Conservation (phyloP, 2,329 filamentous ascomycete genomes). For the Thermothelomyces thermophilus region DNA sequence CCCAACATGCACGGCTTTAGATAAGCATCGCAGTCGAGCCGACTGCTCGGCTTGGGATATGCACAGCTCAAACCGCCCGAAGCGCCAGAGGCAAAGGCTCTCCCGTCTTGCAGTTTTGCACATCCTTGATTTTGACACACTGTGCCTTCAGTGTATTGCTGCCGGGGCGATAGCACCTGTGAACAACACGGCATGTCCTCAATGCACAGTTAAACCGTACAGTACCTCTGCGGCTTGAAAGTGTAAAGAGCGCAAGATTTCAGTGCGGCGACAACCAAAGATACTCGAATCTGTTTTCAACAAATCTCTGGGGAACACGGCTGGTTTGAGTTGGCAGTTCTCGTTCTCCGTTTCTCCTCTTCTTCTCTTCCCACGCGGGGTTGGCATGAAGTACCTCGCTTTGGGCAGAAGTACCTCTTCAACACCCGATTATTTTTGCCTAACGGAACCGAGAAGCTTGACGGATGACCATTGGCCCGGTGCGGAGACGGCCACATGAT, state of each 20-base stretch:
- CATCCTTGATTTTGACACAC: not conserved
- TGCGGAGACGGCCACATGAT: not conserved
- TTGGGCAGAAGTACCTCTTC: slow-evolving; percentile 22
- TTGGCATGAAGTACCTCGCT: slow-evolving; percentile 14
- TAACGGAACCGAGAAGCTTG: slow-evolving; percentile 9
- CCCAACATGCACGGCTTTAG: slow-evolving; percentile 6
- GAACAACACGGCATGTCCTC: not conserved
- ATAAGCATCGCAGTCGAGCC: slow-evolving; percentile 8
- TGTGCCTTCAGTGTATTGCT: not conserved
- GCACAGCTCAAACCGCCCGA: slow-evolving; percentile 10
- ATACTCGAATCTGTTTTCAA: not conserved
- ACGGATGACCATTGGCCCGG: slow-evolving; percentile 19
- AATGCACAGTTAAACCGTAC: too few species aligned
- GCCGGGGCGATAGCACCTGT: not conserved
- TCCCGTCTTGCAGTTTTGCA: slow-evolving; percentile 1
- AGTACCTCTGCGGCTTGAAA: not conserved
- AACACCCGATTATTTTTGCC: slow-evolving; percentile 21
- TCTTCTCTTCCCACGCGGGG: not conserved
- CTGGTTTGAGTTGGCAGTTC: slow-evolving; percentile 1
- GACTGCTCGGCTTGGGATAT: not conserved
- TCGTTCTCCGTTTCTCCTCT: not conserved
- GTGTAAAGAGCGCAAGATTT: not conserved
- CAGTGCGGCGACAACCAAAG: not conserved
- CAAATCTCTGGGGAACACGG: not conserved
- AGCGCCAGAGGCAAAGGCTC: slow-evolving; percentile 6